These are phyloP conservation scores for Neurospora pannonica DNA, from an alignment of 495 filamentous ascomycete genomes.

Conservation along the genomic window DNA sequence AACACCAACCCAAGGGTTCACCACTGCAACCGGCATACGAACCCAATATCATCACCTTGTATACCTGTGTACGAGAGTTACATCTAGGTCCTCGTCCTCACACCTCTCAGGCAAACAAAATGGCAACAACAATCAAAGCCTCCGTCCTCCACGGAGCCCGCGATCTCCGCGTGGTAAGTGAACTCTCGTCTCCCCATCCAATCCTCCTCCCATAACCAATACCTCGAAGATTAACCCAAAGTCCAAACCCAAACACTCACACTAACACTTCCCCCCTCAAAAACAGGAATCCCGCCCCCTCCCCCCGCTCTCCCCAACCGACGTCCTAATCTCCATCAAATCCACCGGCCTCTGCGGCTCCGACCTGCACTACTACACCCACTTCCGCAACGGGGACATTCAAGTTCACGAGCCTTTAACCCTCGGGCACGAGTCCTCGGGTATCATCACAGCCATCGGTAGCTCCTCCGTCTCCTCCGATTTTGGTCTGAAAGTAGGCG, in stretches of 20 bases:
- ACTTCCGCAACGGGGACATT: conserved; percentile 60
- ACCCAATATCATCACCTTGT: not conserved
- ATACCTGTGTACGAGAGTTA: not conserved
- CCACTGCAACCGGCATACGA: not conserved
- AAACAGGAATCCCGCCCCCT: conserved; percentile 40
- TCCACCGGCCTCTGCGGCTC: conserved; percentile 59
- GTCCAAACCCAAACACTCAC: not conserved
- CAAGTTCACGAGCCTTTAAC: conserved; percentile 52
- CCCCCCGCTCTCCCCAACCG: conserved; percentile 30
- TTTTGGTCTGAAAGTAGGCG: conserved; percentile 40
- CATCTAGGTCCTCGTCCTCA: not conserved
- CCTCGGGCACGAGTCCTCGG: conserved; percentile 54
- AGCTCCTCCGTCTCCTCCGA: conserved; percentile 21
- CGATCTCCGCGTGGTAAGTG: conserved; percentile 54
- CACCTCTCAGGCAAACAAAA: not conserved
- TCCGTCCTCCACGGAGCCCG: conserved; percentile 62
- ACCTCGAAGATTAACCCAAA: too few relatives aligned
- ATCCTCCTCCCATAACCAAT: not conserved
- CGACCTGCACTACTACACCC: conserved; percentile 59
- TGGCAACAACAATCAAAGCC: conserved; percentile 36
- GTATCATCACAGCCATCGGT: conserved; percentile 46
- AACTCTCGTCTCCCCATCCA: not conserved
- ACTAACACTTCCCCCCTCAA: not conserved
- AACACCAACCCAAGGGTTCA: not conserved
- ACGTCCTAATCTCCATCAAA: conserved; percentile 49